phyloP scores from a whole-genome alignment of 2,329 filamentous ascomycete species.

The Emergomyces orientalis region DNA sequence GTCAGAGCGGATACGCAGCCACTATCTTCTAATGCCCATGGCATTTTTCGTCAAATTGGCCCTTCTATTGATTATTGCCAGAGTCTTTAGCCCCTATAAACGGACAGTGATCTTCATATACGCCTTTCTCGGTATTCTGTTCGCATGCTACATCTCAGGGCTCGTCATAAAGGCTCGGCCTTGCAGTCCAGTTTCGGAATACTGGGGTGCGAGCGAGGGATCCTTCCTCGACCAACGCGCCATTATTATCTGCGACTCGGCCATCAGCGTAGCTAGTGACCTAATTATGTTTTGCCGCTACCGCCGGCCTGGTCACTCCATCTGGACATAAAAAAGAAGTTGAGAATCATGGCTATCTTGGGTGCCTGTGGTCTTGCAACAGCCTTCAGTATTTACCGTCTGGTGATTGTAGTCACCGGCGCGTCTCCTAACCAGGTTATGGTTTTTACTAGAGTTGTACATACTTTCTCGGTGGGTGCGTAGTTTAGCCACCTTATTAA shows the following conservation, averaged over 20 bases:
- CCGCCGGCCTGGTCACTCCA: slow-evolving; percentile 37
- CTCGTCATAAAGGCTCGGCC: slow-evolving; percentile 36
- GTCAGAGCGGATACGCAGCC: background rate
- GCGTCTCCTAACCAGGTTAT: slow-evolving; percentile 20
- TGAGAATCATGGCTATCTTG: slow-evolving; percentile 42
- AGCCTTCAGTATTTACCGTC: slow-evolving; percentile 22
- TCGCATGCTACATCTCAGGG: slow-evolving; percentile 34
- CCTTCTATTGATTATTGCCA: slow-evolving; percentile 36
- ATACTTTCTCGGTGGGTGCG: slow-evolving; percentile 24
- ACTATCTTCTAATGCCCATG: slow-evolving; percentile 34
- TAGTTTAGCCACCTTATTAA: slow-evolving; percentile 26
- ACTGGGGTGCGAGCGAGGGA: slow-evolving; percentile 26
- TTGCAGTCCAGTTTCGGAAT: slow-evolving; percentile 35
- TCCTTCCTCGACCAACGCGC: slow-evolving; percentile 23
- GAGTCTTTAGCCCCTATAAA: slow-evolving; percentile 36
- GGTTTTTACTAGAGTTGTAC: slow-evolving; percentile 24
- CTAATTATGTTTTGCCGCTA: slow-evolving; percentile 44
- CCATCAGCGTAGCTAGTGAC: slow-evolving; percentile 52
- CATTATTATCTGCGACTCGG: slow-evolving; percentile 45
- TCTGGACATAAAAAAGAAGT: slow-evolving; percentile 38
- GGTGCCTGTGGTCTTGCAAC: slow-evolving; percentile 34
- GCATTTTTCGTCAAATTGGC: slow-evolving; percentile 35
- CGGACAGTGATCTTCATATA: slow-evolving; percentile 34
- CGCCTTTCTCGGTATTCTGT: slow-evolving; percentile 30
- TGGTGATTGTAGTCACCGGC: slow-evolving; percentile 18